Conservation (phyloP, 352 stramenopile species). For the Phytophthora melonis region DNA sequence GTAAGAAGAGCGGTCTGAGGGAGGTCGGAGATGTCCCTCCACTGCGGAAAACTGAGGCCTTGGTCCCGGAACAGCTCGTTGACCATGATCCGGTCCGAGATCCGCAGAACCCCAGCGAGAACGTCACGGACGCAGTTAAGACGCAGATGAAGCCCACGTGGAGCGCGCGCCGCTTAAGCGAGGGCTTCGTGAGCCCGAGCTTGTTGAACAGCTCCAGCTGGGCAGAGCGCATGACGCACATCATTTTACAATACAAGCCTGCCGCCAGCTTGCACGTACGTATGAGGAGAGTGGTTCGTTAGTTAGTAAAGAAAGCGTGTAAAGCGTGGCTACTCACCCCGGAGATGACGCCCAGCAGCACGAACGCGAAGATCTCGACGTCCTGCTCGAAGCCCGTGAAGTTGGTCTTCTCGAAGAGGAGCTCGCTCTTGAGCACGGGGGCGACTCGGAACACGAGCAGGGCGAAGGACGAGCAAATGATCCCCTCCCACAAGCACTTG, state of each 20-base stretch:
- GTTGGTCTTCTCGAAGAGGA: conserved; percentile 84
- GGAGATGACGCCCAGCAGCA: conserved; percentile 71
- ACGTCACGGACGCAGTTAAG: conserved; percentile 71
- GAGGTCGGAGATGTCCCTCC: conserved; percentile 67
- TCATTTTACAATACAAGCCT: conserved; percentile 73
- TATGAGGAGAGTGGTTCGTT: too few species aligned
- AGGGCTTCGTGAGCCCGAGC: conserved; percentile 58
- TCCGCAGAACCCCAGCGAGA: conserved; percentile 73
- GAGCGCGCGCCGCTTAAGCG: conserved; percentile 59
- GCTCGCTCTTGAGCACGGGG: conserved; percentile 75
- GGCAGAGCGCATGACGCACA: conserved; percentile 49
- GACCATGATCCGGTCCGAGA: conserved; percentile 79
- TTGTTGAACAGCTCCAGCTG: conserved; percentile 68
- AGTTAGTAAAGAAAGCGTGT: not conserved
- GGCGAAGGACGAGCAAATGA: conserved; percentile 84
- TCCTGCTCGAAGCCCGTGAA: conserved; percentile 87
- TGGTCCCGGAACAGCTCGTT: conserved; percentile 86
- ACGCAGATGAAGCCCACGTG: conserved; percentile 73
- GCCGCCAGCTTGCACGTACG: conserved; percentile 53
- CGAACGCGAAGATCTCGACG: conserved; percentile 81
- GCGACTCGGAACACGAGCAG: conserved; percentile 83
- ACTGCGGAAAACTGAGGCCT: conserved; percentile 64
- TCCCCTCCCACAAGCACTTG: conserved; percentile 85
- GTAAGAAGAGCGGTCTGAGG: conserved; percentile 70
- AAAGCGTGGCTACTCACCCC: conserved; percentile 43